A percentile compares a stretch with the other conserved stretches of the same genome.
Evolutionary conservation across 768 basidiomycete genomes (phyloP).

Genomic region (Lactarius vividus): DNA sequence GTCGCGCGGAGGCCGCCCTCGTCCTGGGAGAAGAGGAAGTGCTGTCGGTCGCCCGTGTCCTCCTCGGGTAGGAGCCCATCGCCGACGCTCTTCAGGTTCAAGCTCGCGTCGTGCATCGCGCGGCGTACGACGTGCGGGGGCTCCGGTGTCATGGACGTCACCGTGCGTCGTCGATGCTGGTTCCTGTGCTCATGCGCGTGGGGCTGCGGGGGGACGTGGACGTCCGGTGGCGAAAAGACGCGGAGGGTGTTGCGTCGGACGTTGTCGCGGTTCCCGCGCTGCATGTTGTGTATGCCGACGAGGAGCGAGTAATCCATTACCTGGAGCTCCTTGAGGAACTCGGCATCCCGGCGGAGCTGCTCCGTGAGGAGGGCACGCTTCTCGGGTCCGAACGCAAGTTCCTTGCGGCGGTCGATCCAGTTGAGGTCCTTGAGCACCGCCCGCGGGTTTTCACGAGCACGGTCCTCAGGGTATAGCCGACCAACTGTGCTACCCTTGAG

Average conservation of each 20-base stretch:
- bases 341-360: slow-evolving; percentile 84
- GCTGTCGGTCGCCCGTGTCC: slow-evolving; percentile 59
- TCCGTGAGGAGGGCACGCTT: slow-evolving; percentile 89
- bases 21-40: slow-evolving; percentile 95
- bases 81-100: slow-evolving; percentile 41
- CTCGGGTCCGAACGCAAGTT: slow-evolving; percentile 91
- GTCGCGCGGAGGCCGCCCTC: slow-evolving; percentile 92
- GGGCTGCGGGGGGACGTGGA: slow-evolving; percentile 58
- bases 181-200: slow-evolving; percentile 43
- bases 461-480: slow-evolving; percentile 82
- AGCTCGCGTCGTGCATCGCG: slow-evolving; percentile 81
- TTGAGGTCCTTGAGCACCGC: slow-evolving; percentile 96
- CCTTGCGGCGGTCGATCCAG: slow-evolving; percentile 81
- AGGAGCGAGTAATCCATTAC: slow-evolving; percentile 98
- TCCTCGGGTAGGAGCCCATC: slow-evolving; percentile 58
- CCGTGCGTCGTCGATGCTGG: slow-evolving; percentile 8
- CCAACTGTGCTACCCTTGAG: slow-evolving; percentile 94
- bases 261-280: slow-evolving; percentile 88
- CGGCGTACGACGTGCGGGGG: slow-evolving; percentile 84
- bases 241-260: slow-evolving; percentile 86
- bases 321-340: slow-evolving; percentile 73
- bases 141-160: slow-evolving; percentile 44
- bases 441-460: slow-evolving; percentile 69
- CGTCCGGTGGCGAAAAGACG: slow-evolving; percentile 77
- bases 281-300: slow-evolving; percentile 91